Percentiles rank a stretch among this genome's conserved stretches.
Conservation (phyloP, 2,329 filamentous ascomycete genomes). For the Byssothecium circinans region DNA sequence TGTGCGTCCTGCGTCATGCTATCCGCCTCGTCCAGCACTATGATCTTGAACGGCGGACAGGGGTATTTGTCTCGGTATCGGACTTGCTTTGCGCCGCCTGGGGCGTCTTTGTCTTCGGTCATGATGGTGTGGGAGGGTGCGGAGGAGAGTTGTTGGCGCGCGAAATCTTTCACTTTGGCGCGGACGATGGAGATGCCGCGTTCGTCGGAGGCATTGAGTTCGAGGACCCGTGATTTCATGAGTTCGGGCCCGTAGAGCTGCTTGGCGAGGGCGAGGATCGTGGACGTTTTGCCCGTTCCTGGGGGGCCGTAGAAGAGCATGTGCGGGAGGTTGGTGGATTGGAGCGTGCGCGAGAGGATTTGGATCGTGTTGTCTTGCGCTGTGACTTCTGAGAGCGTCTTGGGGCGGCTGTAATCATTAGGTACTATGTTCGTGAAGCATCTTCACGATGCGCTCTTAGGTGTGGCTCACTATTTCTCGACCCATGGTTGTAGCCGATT, state of each 20-base stretch:
- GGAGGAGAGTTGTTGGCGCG: slow-evolving; percentile 88
- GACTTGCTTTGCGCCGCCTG: slow-evolving; percentile 30
- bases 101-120: slow-evolving; percentile 46
- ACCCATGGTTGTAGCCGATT: slow-evolving; percentile 87
- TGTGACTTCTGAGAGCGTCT: slow-evolving; percentile 89
- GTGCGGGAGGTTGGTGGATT: slow-evolving; percentile 96
- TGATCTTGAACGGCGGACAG: slow-evolving; percentile 98
- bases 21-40: slow-evolving; percentile 96
- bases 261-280: slow-evolving; percentile 93
- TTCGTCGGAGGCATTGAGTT: slow-evolving; percentile 98
- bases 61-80: slow-evolving; percentile 70
- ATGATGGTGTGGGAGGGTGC: slow-evolving; percentile 67
- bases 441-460: not conserved
- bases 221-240: slow-evolving; percentile 90
- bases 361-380: slow-evolving; percentile 97
- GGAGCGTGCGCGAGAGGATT: slow-evolving; percentile 86
- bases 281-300: slow-evolving; percentile 96
- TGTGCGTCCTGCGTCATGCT: slow-evolving; percentile 99
- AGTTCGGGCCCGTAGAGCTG: slow-evolving; percentile 96
- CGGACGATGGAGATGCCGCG: slow-evolving; percentile 96
- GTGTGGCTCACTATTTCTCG: slow-evolving; percentile 81
- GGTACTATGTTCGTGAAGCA: not conserved
- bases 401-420: slow-evolving; percentile 71
- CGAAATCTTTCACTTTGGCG: slow-evolving; percentile 98
- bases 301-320: slow-evolving; percentile 99